Evolutionary conservation across 2,329 filamentous ascomycete genomes (phyloP).

Genomic region (Paecilomyces niveus): DNA sequence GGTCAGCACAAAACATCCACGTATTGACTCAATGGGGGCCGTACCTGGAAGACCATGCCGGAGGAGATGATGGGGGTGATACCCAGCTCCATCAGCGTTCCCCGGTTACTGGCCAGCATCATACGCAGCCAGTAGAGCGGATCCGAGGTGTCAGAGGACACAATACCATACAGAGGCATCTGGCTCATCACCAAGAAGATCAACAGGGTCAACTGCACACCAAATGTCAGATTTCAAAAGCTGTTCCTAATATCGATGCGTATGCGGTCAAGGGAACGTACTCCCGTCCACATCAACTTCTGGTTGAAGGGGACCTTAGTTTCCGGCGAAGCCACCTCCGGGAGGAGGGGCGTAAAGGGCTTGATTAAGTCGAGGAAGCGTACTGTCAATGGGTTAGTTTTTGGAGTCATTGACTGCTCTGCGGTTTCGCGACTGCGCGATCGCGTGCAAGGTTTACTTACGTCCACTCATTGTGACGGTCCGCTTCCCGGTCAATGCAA

Average conservation of each 20-base stretch:
- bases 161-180: slow-evolving; percentile 98
- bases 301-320: slow-evolving; percentile 99
- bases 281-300: slow-evolving; percentile 88
- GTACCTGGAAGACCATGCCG: slow-evolving; percentile 94
- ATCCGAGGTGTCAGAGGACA: slow-evolving; percentile 96
- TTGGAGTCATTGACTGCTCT: neutral
- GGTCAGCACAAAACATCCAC: slow-evolving; percentile 10
- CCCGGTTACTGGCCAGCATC: slow-evolving; percentile 99
- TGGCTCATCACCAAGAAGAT: slow-evolving; percentile 99
- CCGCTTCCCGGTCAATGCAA: slow-evolving; percentile 24
- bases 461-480: slow-evolving; percentile 52
- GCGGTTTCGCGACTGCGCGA: slow-evolving; percentile 13
- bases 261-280: slow-evolving; percentile 26
- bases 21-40: slow-evolving; percentile 5
- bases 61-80: slow-evolving; percentile 99
- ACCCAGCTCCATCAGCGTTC: slow-evolving; percentile 92
- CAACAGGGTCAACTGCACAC: slow-evolving; percentile 67
- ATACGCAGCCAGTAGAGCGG: slow-evolving; percentile 99
- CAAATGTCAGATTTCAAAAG: slow-evolving; percentile 10
- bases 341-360: slow-evolving; percentile 98
- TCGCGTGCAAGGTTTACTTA: slow-evolving; percentile 38
- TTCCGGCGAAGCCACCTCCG: slow-evolving; percentile 97
- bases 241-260: slow-evolving; percentile 5
- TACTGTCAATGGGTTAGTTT: slow-evolving; percentile 51
- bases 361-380: slow-evolving; percentile 99